Conservation (phyloP, 2,329 filamentous ascomycete species). For the Cladophialophora immunda region DNA sequence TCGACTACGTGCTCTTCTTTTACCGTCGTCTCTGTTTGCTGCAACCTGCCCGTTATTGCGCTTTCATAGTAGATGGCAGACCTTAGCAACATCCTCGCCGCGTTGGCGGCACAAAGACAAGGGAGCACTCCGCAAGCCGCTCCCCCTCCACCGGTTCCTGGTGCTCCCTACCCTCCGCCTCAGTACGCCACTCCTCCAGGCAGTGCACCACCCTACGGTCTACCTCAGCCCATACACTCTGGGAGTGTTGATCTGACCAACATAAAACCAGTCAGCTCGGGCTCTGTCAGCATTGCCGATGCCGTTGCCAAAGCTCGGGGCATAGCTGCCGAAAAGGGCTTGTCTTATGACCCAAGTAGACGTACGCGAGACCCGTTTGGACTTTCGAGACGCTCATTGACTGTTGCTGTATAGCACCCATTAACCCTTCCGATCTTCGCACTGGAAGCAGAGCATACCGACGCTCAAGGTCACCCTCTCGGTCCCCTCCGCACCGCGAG, state of each 20-base stretch:
- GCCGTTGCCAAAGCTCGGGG: conserved; percentile 85
- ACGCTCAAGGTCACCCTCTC: conserved; percentile 72
- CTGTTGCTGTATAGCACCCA: conserved; percentile 22
- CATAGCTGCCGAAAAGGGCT: conserved; percentile 80
- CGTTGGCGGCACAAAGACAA: conserved; percentile 62
- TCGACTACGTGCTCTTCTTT: background rate
- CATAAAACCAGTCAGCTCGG: conserved; percentile 80
- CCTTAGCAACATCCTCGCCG: conserved; percentile 61
- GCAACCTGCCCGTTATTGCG: background rate
- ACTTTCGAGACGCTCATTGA: background rate
- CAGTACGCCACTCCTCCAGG: conserved; percentile 54
- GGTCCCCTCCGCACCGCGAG: conserved; percentile 76
- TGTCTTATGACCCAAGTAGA: conserved; percentile 58
- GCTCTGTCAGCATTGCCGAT: conserved; percentile 83
- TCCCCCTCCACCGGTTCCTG: conserved; percentile 47
- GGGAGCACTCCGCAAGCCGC: conserved; percentile 57
- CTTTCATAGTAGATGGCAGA: conserved; percentile 43
- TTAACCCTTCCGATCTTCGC: conserved; percentile 35
- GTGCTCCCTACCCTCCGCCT: conserved; percentile 51
- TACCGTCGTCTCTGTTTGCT: background rate
- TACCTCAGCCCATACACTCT: conserved; percentile 59
- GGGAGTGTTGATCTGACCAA: conserved; percentile 82
- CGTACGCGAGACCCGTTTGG: conserved; percentile 35
- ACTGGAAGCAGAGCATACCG: conserved; percentile 63
- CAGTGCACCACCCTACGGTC: conserved; percentile 51